phyloP scores from a whole-genome alignment of 352 stramenopile genomes.

The Pythium pyrilobum region DNA sequence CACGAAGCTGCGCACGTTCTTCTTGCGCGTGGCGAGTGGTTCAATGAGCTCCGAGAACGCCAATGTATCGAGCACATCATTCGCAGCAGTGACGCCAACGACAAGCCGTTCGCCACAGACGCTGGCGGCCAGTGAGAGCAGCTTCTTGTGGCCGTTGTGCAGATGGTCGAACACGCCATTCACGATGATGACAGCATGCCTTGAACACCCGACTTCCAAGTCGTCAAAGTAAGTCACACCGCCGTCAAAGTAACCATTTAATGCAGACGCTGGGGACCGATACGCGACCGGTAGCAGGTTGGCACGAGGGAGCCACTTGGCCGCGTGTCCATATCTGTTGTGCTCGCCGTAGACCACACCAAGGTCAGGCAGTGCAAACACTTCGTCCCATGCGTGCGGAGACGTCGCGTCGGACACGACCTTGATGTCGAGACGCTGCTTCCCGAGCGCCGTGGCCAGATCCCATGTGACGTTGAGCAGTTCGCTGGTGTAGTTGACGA shows the following conservation, averaged over 20 bases:
- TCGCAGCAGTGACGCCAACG: slow-evolving; percentile 66
- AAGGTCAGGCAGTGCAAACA: slow-evolving; percentile 55
- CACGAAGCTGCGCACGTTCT: slow-evolving; percentile 51
- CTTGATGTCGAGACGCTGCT: slow-evolving; percentile 40
- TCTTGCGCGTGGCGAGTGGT: slow-evolving; percentile 42
- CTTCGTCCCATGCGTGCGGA: slow-evolving; percentile 40
- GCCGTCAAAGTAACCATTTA: slow-evolving; percentile 32
- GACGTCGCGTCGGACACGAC: not conserved
- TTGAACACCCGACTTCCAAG: slow-evolving; percentile 34
- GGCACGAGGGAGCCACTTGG: slow-evolving; percentile 44
- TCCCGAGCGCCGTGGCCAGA: slow-evolving; percentile 37
- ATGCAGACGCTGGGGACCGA: slow-evolving; percentile 44
- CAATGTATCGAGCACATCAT: slow-evolving; percentile 64
- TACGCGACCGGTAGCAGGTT: slow-evolving; percentile 62
- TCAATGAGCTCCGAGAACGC: slow-evolving; percentile 63
- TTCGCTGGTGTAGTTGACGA: slow-evolving; percentile 73
- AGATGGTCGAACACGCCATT: slow-evolving; percentile 87
- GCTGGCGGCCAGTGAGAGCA: slow-evolving; percentile 66
- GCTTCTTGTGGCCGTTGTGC: slow-evolving; percentile 89
- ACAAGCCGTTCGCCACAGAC: slow-evolving; percentile 43
- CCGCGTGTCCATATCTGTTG: slow-evolving; percentile 35
- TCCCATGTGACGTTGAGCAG: slow-evolving; percentile 71
- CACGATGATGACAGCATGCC: slow-evolving; percentile 47
- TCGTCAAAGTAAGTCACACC: slow-evolving; percentile 73
- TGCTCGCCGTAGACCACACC: slow-evolving; percentile 69